Conservation (phyloP, 176 grass and related monocot species). For the Musa troglodytarum region DNA sequence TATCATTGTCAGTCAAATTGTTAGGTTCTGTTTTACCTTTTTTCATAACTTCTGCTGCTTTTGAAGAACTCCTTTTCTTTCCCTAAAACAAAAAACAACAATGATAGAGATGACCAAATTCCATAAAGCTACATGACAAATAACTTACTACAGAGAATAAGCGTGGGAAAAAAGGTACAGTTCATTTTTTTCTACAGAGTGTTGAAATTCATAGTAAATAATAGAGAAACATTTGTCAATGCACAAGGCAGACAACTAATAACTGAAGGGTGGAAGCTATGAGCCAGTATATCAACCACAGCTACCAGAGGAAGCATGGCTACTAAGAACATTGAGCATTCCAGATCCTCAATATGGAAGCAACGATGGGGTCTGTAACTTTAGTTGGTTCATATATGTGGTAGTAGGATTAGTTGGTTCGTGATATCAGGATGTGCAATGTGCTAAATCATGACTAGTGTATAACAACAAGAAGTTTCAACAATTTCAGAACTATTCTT, state of each 20-base stretch:
- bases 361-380: too few species aligned
- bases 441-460: not conserved
- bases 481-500: not conserved
- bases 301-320: not conserved
- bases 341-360: not conserved
- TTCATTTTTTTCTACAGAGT: not conserved
- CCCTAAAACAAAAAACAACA: conserved; percentile 31
- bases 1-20: conserved; percentile 54
- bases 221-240: not conserved
- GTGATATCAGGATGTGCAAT: not conserved
- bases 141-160: not conserved
- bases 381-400: not conserved
- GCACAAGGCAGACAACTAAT: not conserved
- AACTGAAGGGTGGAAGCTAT: not conserved
- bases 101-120: not conserved
- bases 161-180: not conserved
- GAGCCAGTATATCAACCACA: not conserved
- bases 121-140: not conserved
- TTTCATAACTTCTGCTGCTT: conserved; percentile 31
- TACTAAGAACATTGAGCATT: not conserved
- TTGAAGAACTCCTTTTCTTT: conserved; percentile 36
- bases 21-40: conserved; percentile 22
- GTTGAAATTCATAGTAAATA: not conserved
- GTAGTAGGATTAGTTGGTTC: not conserved
- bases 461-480: not conserved